phyloP scores from a whole-genome alignment of 305 asterid species.

The Solanum hybrid region DNA sequence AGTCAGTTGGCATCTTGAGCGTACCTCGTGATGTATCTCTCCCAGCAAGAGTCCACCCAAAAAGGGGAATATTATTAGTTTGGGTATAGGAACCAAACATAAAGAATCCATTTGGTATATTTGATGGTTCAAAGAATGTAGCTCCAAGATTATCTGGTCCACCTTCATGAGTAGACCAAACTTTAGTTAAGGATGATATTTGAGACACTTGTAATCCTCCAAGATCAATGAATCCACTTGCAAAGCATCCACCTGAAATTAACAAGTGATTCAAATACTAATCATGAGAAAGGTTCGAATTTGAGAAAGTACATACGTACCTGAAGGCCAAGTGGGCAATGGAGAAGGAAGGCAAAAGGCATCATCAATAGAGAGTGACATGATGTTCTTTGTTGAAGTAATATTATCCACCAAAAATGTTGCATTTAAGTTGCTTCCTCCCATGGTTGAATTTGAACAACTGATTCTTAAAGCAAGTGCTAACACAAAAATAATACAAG shows the following conservation, averaged over 20 bases:
- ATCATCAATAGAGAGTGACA: slow-evolving; percentile 40
- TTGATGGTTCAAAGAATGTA: slow-evolving; percentile 18
- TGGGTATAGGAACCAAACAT: slow-evolving; percentile 22
- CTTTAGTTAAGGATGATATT: slow-evolving; percentile 12
- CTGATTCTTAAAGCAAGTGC: neutral
- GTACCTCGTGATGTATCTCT: slow-evolving; percentile 4
- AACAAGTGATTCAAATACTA: neutral
- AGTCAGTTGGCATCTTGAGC: neutral
- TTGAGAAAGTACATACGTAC: slow-evolving; percentile 28
- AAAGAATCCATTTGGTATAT: slow-evolving; percentile 16
- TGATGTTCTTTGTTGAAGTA: neutral
- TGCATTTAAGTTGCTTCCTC: neutral
- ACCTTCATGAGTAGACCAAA: slow-evolving; percentile 14
- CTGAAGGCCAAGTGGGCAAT: slow-evolving; percentile 55
- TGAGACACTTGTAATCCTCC: slow-evolving; percentile 27
- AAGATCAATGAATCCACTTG: slow-evolving; percentile 17
- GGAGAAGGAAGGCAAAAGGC: slow-evolving; percentile 56
- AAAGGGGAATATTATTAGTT: slow-evolving; percentile 17
- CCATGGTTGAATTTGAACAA: neutral
- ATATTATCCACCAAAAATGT: neutral
- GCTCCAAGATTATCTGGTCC: slow-evolving; percentile 21
- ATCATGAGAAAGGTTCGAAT: neutral
- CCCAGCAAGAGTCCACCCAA: slow-evolving; percentile 16
- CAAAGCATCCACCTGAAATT: slow-evolving; percentile 18
- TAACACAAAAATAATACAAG: neutral